These are phyloP conservation scores for Xylariaceae sp. DNA, from an alignment of 2,329 filamentous ascomycete species.

Conservation along the genomic window DNA sequence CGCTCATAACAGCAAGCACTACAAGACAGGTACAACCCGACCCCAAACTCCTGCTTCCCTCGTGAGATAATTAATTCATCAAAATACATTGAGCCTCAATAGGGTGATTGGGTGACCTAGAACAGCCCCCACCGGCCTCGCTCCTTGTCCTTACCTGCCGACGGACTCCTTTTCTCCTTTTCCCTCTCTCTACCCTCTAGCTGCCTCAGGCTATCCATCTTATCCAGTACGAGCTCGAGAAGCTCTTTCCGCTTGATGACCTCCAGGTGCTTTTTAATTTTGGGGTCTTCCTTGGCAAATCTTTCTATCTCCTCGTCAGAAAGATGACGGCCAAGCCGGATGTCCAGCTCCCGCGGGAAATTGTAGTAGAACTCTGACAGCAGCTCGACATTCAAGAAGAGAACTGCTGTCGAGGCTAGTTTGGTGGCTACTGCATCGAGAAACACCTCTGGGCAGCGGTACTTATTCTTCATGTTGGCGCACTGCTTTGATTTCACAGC, in stretches of 20 bases:
- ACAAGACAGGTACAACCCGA: conserved; percentile 3
- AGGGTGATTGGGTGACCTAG: conserved; percentile 24
- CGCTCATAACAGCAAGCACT: conserved; percentile 8
- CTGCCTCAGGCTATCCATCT: conserved; percentile 87
- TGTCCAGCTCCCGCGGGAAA: conserved; percentile 88
- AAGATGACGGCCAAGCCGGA: conserved; percentile 75
- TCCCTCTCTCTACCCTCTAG: conserved; percentile 71
- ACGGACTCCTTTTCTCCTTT: conserved; percentile 29
- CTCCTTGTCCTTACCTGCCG: conserved; percentile 34
- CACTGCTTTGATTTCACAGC: conserved; percentile 92
- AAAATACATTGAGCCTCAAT: conserved; percentile 4
- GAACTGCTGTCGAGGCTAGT: conserved; percentile 86
- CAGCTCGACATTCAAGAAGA: conserved; percentile 96
- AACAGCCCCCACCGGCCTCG: conserved; percentile 47
- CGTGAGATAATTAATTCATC: conserved; percentile 7
- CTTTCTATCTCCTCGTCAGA: conserved; percentile 75
- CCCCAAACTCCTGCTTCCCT: conserved; percentile 10
- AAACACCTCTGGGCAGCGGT: conserved; percentile 94
- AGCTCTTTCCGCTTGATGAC: conserved; percentile 89
- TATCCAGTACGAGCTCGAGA: conserved; percentile 85
- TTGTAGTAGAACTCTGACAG: conserved; percentile 97
- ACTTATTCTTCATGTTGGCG: conserved; percentile 77
- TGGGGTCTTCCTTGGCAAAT: conserved; percentile 90
- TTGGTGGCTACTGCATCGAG: conserved; percentile 96
- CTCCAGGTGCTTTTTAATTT: conserved; percentile 82